Conservation (phyloP, 148 eudicot genomes). For the Camellia lanceoleosa region DNA sequence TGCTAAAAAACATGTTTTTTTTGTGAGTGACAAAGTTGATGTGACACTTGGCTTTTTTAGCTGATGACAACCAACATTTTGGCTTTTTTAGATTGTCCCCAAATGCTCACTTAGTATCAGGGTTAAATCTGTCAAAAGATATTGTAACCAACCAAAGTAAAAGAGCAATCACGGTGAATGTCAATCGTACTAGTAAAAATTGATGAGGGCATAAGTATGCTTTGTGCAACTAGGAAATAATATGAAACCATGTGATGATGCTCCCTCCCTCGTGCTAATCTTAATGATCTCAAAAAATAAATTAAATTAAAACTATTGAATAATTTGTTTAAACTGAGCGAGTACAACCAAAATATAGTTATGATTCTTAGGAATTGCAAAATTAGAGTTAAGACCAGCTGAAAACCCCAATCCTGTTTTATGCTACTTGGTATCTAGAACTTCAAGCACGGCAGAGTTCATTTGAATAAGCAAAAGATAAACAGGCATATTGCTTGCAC, state of each 20-base stretch:
- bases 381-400: not conserved
- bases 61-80: no score
- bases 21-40: no score
- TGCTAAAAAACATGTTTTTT: no score
- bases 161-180: not conserved
- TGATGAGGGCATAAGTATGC: not conserved
- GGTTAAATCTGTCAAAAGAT: not conserved
- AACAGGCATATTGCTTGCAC: slow-evolving; percentile 24
- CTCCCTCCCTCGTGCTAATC: not conserved
- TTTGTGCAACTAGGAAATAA: not conserved
- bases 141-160: not conserved
- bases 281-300: not conserved
- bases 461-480: slow-evolving; percentile 3
- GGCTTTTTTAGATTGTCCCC: no score
- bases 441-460: slow-evolving; percentile 7
- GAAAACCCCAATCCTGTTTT: slow-evolving; percentile 3
- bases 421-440: slow-evolving; percentile 12
- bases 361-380: not conserved
- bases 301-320: not conserved
- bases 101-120: no score
- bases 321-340: not conserved
- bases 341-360: not conserved
- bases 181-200: not conserved
- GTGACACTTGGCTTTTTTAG: no score
- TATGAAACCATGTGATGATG: not conserved